Conservation (phyloP, 805 yeast species). For the Ogataea kodamae region DNA sequence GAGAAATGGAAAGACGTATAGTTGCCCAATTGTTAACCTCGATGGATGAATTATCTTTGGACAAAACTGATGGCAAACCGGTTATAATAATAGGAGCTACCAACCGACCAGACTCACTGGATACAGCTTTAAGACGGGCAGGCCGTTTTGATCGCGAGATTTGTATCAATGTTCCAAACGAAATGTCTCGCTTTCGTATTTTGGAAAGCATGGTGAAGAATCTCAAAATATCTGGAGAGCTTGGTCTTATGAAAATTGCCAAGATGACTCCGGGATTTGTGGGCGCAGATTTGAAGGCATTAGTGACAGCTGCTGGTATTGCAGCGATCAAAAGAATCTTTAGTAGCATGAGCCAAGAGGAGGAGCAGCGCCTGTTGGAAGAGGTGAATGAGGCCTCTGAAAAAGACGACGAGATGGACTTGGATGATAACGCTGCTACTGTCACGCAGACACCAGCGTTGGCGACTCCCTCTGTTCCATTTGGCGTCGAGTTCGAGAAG, state of each 20-base stretch:
- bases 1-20: conserved; percentile 96
- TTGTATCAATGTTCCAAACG: conserved; percentile 91
- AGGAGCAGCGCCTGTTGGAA: conserved; percentile 28
- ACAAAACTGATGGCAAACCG: conserved; percentile 87
- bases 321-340: conserved; percentile 91
- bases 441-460: conserved; percentile 2
- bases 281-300: conserved; percentile 93
- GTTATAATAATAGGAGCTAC: conserved; percentile 96
- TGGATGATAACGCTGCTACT: conserved; percentile 15
- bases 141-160: conserved; percentile 97
- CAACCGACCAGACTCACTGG: conserved; percentile 92
- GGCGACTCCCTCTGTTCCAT: too few relatives aligned
- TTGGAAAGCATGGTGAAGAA: conserved; percentile 66
- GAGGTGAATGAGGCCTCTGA: conserved; percentile 9
- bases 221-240: conserved; percentile 63
- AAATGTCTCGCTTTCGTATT: conserved; percentile 72
- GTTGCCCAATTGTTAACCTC: conserved; percentile 94
- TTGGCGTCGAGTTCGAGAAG: conserved; percentile 11
- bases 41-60: conserved; percentile 87
- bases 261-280: conserved; percentile 96
- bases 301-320: conserved; percentile 93
- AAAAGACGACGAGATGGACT: conserved; percentile 25
- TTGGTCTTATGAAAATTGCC: conserved; percentile 72
- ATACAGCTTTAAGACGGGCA: conserved; percentile 91
- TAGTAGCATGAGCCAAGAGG: conserved; percentile 47